phyloP scores from a whole-genome alignment of 306 rosid species.

The Rosa chinensis region DNA sequence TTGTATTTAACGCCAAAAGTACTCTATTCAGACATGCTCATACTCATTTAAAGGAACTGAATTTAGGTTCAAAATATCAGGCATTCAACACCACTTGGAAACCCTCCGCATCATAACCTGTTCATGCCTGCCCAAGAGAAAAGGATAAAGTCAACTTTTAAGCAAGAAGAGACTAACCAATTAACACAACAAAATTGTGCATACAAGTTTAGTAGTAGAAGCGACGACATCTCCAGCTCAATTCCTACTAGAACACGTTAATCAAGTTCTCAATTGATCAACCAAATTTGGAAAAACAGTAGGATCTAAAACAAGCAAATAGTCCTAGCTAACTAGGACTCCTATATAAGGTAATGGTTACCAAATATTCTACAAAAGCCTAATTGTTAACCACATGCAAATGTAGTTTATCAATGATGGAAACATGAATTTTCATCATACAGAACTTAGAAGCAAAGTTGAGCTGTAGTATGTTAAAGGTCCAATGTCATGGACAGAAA shows the following conservation, averaged over 20 bases:
- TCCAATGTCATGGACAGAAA: background rate
- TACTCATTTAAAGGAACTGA: background rate
- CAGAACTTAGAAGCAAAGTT: background rate
- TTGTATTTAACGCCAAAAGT: background rate
- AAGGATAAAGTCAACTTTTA: background rate
- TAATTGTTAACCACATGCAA: background rate
- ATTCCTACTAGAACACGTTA: background rate
- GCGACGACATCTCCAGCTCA: background rate
- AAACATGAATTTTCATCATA: background rate
- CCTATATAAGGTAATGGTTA: background rate
- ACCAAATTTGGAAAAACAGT: background rate
- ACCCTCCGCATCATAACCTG: background rate
- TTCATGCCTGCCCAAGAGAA: background rate
- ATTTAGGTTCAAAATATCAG: background rate
- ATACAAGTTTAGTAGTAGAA: background rate
- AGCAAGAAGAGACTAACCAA: background rate
- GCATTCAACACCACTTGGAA: background rate
- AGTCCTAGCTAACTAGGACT: background rate
- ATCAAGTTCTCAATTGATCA: background rate
- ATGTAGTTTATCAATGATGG: background rate
- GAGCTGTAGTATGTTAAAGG: background rate
- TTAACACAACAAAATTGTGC: background rate
- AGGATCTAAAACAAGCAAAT: background rate
- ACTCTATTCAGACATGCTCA: background rate
- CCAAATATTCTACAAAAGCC: background rate